These are phyloP conservation scores for Lodderomyces jiufengensis DNA, from an alignment of 1,139 yeast species.

Conservation along the genomic window DNA sequence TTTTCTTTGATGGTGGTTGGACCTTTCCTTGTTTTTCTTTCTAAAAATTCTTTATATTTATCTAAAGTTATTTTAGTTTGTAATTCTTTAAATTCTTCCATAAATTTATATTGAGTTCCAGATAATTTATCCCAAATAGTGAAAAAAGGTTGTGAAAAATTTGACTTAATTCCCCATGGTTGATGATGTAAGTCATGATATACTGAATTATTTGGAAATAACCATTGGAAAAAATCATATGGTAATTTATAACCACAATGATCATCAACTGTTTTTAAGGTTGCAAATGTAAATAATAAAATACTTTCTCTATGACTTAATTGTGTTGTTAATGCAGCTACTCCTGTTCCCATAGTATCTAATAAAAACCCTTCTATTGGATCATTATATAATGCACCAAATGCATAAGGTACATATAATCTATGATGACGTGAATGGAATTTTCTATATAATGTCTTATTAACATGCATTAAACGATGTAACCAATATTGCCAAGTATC, in stretches of 20 bases:
- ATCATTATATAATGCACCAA: constrained; percentile 92
- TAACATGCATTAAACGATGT: constrained; percentile 85
- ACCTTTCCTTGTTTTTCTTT: constrained; percentile 29
- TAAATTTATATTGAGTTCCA: constrained; percentile 69
- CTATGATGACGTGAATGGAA: constrained; percentile 95
- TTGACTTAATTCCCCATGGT: constrained; percentile 88
- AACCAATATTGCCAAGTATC: constrained; percentile 95
- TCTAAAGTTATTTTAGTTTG: constrained; percentile 59
- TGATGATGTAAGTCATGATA: constrained; percentile 98
- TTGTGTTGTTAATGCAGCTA: constrained; percentile 62
- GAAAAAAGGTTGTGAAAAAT: constrained; percentile 96
- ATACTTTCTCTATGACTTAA: constrained; percentile 76
- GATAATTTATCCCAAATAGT: constrained; percentile 82
- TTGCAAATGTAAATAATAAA: constrained; percentile 76
- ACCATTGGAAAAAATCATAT: constrained; percentile 78
- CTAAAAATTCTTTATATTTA: constrained; percentile 59
- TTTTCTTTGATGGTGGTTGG: constrained; percentile 12
- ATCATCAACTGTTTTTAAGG: constrained; percentile 95
- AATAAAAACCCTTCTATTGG: constrained; percentile 89
- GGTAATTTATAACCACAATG: constrained; percentile 96
- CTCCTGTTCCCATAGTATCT: constrained; percentile 89
- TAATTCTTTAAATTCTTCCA: constrained; percentile 53
- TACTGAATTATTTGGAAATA: constrained; percentile 92
- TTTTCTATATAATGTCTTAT: constrained; percentile 66
- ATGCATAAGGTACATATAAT: constrained; percentile 92